Evolutionary conservation across 768 basidiomycete genomes (phyloP).

Genomic region (Nidula microcarpa): DNA sequence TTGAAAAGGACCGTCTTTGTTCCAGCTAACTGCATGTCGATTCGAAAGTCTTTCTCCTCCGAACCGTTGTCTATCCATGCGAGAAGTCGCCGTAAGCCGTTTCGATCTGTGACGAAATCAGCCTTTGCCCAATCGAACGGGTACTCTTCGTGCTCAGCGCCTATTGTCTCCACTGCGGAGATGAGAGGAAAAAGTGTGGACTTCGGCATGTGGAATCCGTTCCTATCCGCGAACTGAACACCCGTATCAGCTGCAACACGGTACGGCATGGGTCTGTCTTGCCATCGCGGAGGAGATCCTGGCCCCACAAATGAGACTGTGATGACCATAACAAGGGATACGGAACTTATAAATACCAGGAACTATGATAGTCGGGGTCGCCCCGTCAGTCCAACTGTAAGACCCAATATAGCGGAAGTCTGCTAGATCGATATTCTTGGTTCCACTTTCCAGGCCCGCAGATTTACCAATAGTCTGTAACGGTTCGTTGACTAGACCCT

Average conservation of each 20-base stretch:
- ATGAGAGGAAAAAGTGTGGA: conserved; percentile 51
- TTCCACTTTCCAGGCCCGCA: conserved; percentile 9
- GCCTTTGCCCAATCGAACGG: conserved; percentile 39
- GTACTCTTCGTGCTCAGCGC: conserved; percentile 22
- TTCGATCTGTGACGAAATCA: conserved; percentile 61
- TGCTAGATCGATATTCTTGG: background rate
- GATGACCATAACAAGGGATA: background rate
- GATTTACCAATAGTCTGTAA: conserved; percentile 13
- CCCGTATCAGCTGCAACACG: conserved; percentile 54
- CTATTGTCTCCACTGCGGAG: conserved; percentile 47
- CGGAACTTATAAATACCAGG: conserved; percentile 27
- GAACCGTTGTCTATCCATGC: conserved; percentile 44
- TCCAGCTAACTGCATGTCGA: conserved; percentile 66
- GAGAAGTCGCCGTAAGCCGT: conserved; percentile 59
- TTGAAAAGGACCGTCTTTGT: conserved; percentile 57
- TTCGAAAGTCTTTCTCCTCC: conserved; percentile 50
- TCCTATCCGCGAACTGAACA: conserved; percentile 50
- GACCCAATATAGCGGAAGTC: conserved; percentile 34
- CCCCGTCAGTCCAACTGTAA: conserved; percentile 49
- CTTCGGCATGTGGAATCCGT: conserved; percentile 41
- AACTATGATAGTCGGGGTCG: conserved; percentile 48
- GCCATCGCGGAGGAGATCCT: conserved; percentile 49
- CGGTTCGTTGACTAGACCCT: conserved; percentile 23
- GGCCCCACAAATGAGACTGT: background rate
- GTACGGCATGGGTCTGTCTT: conserved; percentile 42